These are phyloP conservation scores for Purshia tridentata DNA, from an alignment of 306 rosid species.

Conservation along the genomic window DNA sequence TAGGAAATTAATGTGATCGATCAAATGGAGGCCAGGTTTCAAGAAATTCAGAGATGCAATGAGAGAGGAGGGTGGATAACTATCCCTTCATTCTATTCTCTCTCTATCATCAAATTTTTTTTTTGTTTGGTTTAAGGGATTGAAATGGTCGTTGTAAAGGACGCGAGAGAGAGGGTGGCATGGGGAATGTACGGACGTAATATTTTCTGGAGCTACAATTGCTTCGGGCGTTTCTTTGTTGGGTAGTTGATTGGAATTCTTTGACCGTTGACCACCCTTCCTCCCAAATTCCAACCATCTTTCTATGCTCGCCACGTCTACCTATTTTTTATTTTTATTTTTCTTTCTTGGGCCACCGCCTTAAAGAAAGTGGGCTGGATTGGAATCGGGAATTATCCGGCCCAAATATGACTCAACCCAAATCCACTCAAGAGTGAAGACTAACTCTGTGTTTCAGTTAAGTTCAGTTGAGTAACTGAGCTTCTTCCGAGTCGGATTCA, in stretches of 20 bases:
- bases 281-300: background rate
- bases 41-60: constrained; percentile 28
- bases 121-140: constrained; percentile 11
- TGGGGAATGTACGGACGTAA: constrained; percentile 39
- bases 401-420: background rate
- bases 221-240: background rate
- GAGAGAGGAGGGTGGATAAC: constrained; percentile 25
- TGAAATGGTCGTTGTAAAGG: constrained; percentile 47
- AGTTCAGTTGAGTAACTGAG: background rate
- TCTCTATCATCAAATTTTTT: constrained; percentile 3
- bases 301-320: constrained; percentile 4
- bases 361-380: too few species aligned
- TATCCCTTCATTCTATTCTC: constrained; percentile 18
- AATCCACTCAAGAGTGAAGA: background rate
- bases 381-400: too few species aligned
- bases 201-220: background rate
- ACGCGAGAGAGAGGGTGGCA: constrained; percentile 14
- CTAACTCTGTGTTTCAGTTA: background rate
- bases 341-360: background rate
- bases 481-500: background rate
- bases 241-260: background rate
- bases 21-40: constrained; percentile 2
- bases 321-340: background rate
- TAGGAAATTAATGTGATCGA: background rate
- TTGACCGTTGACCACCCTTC: constrained; percentile 3